These are phyloP conservation scores for Ophiostoma perfectum DNA, from an alignment of 2,329 filamentous ascomycete species.

Conservation along the genomic window DNA sequence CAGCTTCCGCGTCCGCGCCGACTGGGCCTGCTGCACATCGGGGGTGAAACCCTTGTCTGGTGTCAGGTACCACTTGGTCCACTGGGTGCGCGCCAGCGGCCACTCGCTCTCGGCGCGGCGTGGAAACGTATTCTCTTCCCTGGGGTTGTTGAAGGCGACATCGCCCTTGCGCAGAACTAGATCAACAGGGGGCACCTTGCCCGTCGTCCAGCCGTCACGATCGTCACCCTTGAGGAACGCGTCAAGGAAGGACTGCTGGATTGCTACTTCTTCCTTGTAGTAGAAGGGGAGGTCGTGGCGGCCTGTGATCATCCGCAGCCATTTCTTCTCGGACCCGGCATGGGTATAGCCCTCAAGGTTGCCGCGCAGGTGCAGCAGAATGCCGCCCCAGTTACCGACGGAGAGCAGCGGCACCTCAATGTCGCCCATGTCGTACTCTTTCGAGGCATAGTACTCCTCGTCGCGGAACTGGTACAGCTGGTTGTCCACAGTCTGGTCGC, in stretches of 20 bases:
- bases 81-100: slow-evolving; percentile 61
- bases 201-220: slow-evolving; percentile 53
- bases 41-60: slow-evolving; percentile 38
- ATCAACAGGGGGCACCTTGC: slow-evolving; percentile 55
- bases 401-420: slow-evolving; percentile 62
- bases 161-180: slow-evolving; percentile 61
- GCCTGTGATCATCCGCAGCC: slow-evolving; percentile 63
- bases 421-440: slow-evolving; percentile 59
- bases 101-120: slow-evolving; percentile 56
- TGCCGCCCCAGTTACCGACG: slow-evolving; percentile 68
- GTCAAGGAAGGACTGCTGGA: slow-evolving; percentile 63
- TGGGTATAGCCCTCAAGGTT: slow-evolving; percentile 61
- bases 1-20: slow-evolving; percentile 27
- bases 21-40: slow-evolving; percentile 19
- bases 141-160: slow-evolving; percentile 60
- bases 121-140: slow-evolving; percentile 51
- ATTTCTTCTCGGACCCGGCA: slow-evolving; percentile 62
- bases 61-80: slow-evolving; percentile 56
- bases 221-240: slow-evolving; percentile 67
- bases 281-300: slow-evolving; percentile 69
- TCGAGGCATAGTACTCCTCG: slow-evolving; percentile 58
- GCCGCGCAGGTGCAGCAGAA: slow-evolving; percentile 61
- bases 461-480: slow-evolving; percentile 53
- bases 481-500: slow-evolving; percentile 45
- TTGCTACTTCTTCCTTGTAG: slow-evolving; percentile 61